Evolutionary conservation across 768 basidiomycete species (phyloP).

Genomic region (Lenzites betulinus): DNA sequence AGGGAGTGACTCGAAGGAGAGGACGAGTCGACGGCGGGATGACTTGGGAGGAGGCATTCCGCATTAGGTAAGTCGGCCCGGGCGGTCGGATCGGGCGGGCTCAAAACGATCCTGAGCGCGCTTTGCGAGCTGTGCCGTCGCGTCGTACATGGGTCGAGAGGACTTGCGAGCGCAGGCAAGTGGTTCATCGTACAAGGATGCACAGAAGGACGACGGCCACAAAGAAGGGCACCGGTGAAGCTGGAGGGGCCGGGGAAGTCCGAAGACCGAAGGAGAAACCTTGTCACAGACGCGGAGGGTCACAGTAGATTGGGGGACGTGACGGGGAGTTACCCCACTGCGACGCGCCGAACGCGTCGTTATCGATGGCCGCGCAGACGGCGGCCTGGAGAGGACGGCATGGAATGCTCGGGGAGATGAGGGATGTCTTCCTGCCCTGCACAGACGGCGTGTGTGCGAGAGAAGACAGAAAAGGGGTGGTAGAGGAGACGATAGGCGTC

Average conservation of each 20-base stretch:
- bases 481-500: no score
- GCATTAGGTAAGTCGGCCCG: conserved; percentile 10
- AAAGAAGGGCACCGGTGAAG: neutral
- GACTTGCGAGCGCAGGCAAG: neutral
- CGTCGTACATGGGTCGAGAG: no score
- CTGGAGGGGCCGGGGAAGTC: neutral
- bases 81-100: neutral
- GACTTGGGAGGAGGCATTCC: conserved; percentile 1
- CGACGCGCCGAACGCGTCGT: conserved; percentile 16
- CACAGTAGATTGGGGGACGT: conserved; percentile 12
- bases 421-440: no score
- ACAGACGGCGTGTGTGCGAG: neutral
- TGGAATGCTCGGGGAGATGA: no score
- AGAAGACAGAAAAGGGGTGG: neutral
- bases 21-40: neutral
- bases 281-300: conserved; percentile 22
- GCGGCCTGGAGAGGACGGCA: no score
- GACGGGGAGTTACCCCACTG: neutral
- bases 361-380: conserved; percentile 8
- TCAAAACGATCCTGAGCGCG: no score
- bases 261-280: neutral
- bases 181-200: no score
- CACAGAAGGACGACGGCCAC: no score
- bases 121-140: no score
- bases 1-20: conserved; percentile 10